These are phyloP conservation scores for Glycyrrhiza uralensis DNA, from an alignment of 306 rosid genomes.

Conservation along the genomic window DNA sequence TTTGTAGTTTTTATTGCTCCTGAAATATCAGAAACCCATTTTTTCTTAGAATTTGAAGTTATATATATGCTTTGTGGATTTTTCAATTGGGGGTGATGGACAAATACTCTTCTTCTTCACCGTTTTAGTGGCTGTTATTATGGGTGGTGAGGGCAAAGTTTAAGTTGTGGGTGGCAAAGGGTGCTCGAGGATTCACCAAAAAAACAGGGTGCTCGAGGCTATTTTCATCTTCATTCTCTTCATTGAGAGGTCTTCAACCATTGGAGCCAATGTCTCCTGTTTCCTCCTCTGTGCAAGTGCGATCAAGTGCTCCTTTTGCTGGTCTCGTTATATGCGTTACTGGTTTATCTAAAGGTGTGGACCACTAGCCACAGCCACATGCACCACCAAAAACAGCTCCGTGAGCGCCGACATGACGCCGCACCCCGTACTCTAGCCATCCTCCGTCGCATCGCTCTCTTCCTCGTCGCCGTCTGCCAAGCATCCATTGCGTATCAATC, in stretches of 20 bases:
- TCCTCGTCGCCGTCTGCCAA: too few relatives aligned
- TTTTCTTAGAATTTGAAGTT: background rate
- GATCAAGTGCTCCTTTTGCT: slow-evolving; percentile 63
- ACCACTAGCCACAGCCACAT: too few relatives aligned
- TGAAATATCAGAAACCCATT: background rate
- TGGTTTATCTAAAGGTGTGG: slow-evolving; percentile 85
- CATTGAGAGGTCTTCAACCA: slow-evolving; percentile 53
- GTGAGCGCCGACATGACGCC: too few relatives aligned
- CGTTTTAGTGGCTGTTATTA: slow-evolving; percentile 38
- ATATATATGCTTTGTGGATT: background rate
- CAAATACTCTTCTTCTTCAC: slow-evolving; percentile 2
- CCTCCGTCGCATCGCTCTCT: too few relatives aligned
- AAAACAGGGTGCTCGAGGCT: too few relatives aligned
- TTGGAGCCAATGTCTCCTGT: slow-evolving; percentile 66
- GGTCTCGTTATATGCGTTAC: slow-evolving; percentile 92
- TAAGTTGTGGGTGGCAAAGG: slow-evolving; percentile 76
- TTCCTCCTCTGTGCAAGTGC: slow-evolving; percentile 49
- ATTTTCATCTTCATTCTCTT: slow-evolving; percentile 57
- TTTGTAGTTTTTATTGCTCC: background rate
- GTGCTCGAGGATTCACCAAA: too few relatives aligned
- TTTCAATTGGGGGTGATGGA: slow-evolving; percentile 12
- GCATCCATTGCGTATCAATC: too few relatives aligned
- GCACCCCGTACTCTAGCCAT: too few relatives aligned
- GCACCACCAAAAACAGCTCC: too few relatives aligned
- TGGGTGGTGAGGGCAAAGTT: slow-evolving; percentile 67